These are phyloP conservation scores for Mycena alexandri DNA, from an alignment of 768 basidiomycete genomes.

Conservation along the genomic window DNA sequence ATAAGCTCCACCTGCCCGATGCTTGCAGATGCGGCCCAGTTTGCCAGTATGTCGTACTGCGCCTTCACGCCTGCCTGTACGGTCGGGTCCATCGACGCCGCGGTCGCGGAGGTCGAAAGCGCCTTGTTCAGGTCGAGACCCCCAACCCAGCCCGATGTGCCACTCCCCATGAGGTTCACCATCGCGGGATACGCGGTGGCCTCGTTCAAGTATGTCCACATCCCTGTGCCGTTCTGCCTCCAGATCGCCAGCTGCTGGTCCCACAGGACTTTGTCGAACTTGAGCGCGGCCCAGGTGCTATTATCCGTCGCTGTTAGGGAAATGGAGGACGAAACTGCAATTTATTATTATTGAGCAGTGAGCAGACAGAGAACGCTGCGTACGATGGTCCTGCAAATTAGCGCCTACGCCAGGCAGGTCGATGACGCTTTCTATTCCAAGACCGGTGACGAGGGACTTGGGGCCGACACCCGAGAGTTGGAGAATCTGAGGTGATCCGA, in stretches of 20 bases:
- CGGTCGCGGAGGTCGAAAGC: constrained; percentile 25
- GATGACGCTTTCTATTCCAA: constrained; percentile 34
- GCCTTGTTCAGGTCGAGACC: constrained; percentile 13
- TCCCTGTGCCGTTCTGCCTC: constrained; percentile 30
- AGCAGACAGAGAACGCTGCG: not conserved
- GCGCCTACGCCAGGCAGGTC: constrained; percentile 37
- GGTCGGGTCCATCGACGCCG: constrained; percentile 31
- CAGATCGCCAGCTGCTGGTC: constrained; percentile 34
- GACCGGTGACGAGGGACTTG: constrained; percentile 22
- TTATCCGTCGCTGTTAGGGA: constrained; percentile 30
- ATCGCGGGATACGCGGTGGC: constrained; percentile 35
- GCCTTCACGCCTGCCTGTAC: constrained; percentile 35
- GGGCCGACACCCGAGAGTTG: constrained; percentile 36
- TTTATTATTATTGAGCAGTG: not conserved
- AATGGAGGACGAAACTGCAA: constrained; percentile 6
- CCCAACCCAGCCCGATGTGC: constrained; percentile 16
- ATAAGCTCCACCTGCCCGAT: constrained; percentile 38
- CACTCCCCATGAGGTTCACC: constrained; percentile 26
- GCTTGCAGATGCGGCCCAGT: constrained; percentile 25
- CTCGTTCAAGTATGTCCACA: constrained; percentile 40
- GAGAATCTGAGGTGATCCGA: constrained; percentile 35
- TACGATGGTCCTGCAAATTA: constrained; percentile 36
- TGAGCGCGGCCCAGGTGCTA: constrained; percentile 35
- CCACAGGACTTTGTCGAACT: constrained; percentile 19
- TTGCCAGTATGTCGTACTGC: constrained; percentile 23